Evolutionary conservation across 331 rosid species (phyloP).

Genomic region (Pyrus hybrid): DNA sequence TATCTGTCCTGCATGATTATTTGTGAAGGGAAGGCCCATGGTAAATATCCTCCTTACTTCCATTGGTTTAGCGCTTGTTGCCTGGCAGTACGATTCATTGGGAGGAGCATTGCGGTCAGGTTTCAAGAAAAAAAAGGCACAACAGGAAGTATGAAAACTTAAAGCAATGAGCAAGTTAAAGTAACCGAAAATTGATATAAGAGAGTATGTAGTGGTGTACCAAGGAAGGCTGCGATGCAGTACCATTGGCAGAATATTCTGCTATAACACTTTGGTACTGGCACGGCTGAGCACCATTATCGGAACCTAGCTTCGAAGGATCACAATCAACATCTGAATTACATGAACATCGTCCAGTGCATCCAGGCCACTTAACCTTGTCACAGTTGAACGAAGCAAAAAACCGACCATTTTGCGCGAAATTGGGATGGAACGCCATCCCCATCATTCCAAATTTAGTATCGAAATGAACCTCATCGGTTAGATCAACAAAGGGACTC

Average conservation of each 20-base stretch:
- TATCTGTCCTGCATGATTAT: conserved; percentile 79
- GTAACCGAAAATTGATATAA: not conserved
- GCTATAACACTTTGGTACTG: conserved; percentile 68
- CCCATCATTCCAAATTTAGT: conserved; percentile 82
- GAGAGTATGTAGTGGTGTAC: conserved; percentile 34
- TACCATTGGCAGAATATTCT: conserved; percentile 62
- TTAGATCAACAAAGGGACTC: conserved; percentile 72
- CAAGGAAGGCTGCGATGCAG: conserved; percentile 54
- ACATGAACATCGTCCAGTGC: conserved; percentile 84
- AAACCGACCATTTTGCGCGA: conserved; percentile 66
- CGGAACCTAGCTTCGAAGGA: conserved; percentile 59
- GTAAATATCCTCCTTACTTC: conserved; percentile 91
- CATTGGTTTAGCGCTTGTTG: conserved; percentile 60
- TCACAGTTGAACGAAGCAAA: conserved; percentile 88
- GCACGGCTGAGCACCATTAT: conserved; percentile 76
- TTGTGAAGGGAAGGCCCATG: conserved; percentile 74
- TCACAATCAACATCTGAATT: conserved; percentile 85
- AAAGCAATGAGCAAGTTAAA: conserved; percentile 1
- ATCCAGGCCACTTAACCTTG: conserved; percentile 67
- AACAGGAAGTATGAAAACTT: conserved; percentile 6
- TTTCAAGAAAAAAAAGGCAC: not conserved
- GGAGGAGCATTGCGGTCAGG: not conserved
- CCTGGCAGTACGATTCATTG: conserved; percentile 24
- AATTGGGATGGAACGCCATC: conserved; percentile 84
- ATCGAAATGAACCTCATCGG: conserved; percentile 68